Evolutionary conservation across 2,329 filamentous ascomycete species (phyloP).

Genomic region (Cylindrodendrum hubeiense): DNA sequence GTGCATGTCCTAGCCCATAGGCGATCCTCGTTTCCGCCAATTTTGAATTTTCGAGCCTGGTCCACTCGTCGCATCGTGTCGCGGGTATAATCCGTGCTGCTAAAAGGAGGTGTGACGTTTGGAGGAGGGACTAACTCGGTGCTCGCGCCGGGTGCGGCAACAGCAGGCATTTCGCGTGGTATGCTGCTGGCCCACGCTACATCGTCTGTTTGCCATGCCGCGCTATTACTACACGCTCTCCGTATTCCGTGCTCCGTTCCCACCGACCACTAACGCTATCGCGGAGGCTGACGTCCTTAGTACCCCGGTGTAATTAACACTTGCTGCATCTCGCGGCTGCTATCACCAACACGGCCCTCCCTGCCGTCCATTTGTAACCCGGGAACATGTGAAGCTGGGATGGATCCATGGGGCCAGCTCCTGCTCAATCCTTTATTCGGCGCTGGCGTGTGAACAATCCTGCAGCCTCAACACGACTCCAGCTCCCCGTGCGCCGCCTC

Average conservation of each 20-base stretch:
- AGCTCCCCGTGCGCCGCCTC: slow-evolving; percentile 26
- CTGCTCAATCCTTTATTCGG: slow-evolving; percentile 22
- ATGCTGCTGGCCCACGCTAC: slow-evolving; percentile 14
- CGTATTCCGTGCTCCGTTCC: slow-evolving; percentile 30
- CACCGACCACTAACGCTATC: slow-evolving; percentile 29
- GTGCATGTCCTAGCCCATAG: slow-evolving; percentile 32
- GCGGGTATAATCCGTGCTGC: slow-evolving; percentile 38
- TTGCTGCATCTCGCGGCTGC: slow-evolving; percentile 28
- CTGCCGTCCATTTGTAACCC: slow-evolving; percentile 5
- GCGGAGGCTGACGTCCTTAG: slow-evolving; percentile 25
- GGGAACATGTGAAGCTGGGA: background rate
- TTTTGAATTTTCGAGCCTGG: slow-evolving; percentile 8
- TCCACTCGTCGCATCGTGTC: slow-evolving; percentile 31
- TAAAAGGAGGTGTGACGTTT: slow-evolving; percentile 43
- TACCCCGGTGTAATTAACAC: slow-evolving; percentile 28
- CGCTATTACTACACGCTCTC: slow-evolving; percentile 30
- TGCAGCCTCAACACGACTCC: slow-evolving; percentile 34
- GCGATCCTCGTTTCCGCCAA: slow-evolving; percentile 39
- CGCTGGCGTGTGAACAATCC: slow-evolving; percentile 15
- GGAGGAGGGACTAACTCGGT: slow-evolving; percentile 17
- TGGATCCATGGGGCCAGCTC: slow-evolving; percentile 29
- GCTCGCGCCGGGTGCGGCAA: slow-evolving; percentile 6
- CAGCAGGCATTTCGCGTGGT: slow-evolving; percentile 10
- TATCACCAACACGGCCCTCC: slow-evolving; percentile 34
- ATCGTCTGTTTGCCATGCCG: slow-evolving; percentile 20